These are phyloP conservation scores for Sphaerostilbella broomeana DNA, from an alignment of 2,329 filamentous ascomycete species.

Conservation along the genomic window DNA sequence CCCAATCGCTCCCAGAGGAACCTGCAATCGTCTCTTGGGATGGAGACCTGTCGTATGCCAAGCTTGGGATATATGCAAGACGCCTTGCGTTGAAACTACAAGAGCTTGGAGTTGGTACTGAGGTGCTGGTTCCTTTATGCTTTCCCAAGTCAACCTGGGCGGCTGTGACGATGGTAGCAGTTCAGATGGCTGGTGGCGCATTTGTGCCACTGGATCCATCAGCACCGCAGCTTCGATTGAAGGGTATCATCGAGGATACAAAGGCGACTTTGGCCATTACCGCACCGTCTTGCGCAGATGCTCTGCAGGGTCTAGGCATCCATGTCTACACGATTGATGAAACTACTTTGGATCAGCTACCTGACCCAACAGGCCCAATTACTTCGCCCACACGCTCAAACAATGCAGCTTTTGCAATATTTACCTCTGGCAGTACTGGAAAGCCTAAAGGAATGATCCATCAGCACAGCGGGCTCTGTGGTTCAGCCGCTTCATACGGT, in stretches of 20 bases:
- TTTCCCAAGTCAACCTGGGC: slow-evolving; percentile 16
- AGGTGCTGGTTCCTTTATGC: slow-evolving; percentile 12
- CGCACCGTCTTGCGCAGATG: neutral
- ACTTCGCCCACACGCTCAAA: neutral
- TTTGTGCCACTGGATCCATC: slow-evolving; percentile 14
- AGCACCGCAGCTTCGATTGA: slow-evolving; percentile 3
- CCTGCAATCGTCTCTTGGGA: slow-evolving; percentile 10
- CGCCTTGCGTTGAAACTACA: slow-evolving; percentile 4
- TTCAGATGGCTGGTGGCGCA: slow-evolving; percentile 15
- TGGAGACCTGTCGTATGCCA: slow-evolving; percentile 4
- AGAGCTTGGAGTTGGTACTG: slow-evolving; percentile 4
- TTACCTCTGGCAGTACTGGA: slow-evolving; percentile 7
- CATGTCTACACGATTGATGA: slow-evolving; percentile 1
- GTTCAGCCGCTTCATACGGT: slow-evolving; percentile 4
- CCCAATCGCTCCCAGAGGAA: neutral
- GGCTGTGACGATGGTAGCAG: slow-evolving; percentile 14
- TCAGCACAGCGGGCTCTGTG: slow-evolving; percentile 6
- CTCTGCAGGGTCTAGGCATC: neutral
- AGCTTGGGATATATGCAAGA: neutral
- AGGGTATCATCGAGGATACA: slow-evolving; percentile 3
- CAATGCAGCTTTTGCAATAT: slow-evolving; percentile 6
- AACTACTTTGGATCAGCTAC: neutral
- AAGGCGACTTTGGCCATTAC: slow-evolving; percentile 1
- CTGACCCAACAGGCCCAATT: neutral
- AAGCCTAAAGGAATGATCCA: slow-evolving; percentile 5